phyloP scores from a whole-genome alignment of 495 filamentous ascomycete genomes.

The Lophiotrema nucula region DNA sequence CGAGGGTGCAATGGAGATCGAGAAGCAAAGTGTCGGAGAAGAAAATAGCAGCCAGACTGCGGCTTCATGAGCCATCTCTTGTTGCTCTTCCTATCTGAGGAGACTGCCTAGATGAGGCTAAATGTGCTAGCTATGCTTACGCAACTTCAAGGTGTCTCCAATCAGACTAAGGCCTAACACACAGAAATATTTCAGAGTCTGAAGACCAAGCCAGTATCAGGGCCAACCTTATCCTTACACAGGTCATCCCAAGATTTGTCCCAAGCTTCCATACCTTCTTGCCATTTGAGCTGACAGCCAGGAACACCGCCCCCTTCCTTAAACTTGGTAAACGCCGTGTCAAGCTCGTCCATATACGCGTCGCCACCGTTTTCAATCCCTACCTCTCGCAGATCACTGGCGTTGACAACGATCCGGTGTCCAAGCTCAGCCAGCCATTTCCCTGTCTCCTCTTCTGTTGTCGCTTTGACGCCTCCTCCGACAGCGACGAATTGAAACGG shows the following conservation, averaged over 20 bases:
- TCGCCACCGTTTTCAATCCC: conserved; percentile 49
- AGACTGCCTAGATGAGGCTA: too few species aligned
- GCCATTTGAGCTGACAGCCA: conserved; percentile 25
- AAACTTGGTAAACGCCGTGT: conserved; percentile 21
- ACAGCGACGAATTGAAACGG: conserved; percentile 41
- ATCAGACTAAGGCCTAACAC: too few species aligned
- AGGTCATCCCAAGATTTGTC: conserved; percentile 34
- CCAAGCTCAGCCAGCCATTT: conserved; percentile 16
- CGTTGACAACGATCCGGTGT: conserved; percentile 45
- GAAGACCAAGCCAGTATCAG: conserved; percentile 18
- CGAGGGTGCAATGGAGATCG: not conserved
- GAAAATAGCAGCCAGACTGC: too few species aligned
- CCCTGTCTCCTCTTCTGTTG: conserved; percentile 35
- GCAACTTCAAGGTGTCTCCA: too few species aligned
- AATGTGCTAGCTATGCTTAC: too few species aligned
- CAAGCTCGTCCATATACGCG: conserved; percentile 66
- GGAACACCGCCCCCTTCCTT: conserved; percentile 23
- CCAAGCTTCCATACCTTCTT: conserved; percentile 25
- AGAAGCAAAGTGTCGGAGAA: not conserved
- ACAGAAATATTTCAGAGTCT: too few species aligned
- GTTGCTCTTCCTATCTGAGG: too few species aligned
- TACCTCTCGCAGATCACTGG: conserved; percentile 44
- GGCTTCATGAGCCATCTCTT: too few species aligned
- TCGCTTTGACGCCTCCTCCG: conserved; percentile 46
- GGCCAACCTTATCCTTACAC: conserved; percentile 17